A percentile compares a stretch with the other conserved stretches of the same genome.
Conservation (phyloP, 805 yeast genomes). For the Priceomyces carsonii region DNA sequence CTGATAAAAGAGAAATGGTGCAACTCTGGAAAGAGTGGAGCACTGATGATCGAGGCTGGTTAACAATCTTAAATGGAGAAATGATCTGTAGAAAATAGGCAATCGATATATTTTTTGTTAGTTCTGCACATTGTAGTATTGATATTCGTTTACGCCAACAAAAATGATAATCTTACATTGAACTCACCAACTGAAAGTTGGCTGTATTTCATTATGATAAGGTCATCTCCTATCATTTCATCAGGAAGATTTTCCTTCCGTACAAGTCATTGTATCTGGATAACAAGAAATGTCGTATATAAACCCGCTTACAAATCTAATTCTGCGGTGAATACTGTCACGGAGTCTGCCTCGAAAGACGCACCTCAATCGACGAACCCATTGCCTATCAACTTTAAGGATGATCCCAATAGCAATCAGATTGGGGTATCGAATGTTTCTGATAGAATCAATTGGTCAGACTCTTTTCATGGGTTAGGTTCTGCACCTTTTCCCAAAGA, state of each 20-base stretch:
- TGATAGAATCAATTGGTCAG: conserved; percentile 68
- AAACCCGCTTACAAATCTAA: conserved; percentile 3
- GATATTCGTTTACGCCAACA: no score
- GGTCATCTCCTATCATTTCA: no score
- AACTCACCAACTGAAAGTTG: no score
- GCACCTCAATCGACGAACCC: no score
- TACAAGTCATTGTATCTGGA: no score
- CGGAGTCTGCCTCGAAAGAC: background rate
- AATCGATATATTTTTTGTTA: background rate
- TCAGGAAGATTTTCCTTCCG: no score
- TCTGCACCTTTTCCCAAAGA: conserved; percentile 68
- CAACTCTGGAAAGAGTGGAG: conserved; percentile 15
- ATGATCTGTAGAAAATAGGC: conserved; percentile 14
- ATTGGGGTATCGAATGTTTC: no score
- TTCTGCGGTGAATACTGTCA: background rate
- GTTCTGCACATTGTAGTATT: background rate
- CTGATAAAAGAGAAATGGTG: conserved; percentile 8
- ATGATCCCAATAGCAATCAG: no score
- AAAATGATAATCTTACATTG: no score
- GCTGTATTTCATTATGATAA: no score
- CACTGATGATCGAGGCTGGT: conserved; percentile 14
- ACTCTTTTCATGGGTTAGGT: conserved; percentile 85
- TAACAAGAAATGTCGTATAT: no score
- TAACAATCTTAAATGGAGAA: conserved; percentile 18
- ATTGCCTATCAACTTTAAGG: no score